Evolutionary conservation across 176 grass and related monocot species (phyloP).

Genomic region (Aegilops sharonensis): DNA sequence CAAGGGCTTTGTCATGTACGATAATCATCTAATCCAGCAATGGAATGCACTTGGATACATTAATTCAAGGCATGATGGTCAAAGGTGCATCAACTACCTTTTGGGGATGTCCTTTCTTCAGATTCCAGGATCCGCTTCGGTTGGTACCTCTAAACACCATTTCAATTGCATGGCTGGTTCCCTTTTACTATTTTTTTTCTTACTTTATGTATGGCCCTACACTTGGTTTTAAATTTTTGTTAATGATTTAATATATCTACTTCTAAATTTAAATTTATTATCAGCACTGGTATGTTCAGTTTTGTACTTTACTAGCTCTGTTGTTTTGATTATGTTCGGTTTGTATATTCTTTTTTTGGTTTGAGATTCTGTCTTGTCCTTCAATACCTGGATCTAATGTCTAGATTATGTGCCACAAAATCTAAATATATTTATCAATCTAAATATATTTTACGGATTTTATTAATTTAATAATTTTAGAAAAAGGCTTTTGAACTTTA

Average conservation of each 20-base stretch:
- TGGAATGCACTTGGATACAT: conserved; percentile 57
- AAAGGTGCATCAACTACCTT: conserved; percentile 34
- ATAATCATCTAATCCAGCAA: conserved; percentile 40
- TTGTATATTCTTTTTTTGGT: neutral
- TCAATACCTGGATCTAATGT: neutral
- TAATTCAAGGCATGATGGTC: neutral
- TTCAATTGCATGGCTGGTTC: neutral
- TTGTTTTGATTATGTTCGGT: neutral
- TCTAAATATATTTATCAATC: neutral
- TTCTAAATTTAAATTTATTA: neutral
- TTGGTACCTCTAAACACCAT: neutral
- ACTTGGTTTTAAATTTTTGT: neutral
- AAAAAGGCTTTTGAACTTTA: no score
- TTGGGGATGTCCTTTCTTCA: conserved; percentile 51
- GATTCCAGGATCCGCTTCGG: neutral
- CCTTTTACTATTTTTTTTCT: neutral
- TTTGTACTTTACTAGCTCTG: neutral
- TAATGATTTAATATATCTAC: neutral
- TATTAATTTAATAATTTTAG: no score
- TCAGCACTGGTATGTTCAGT: neutral
- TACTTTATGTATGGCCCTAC: neutral
- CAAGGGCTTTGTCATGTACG: conserved; percentile 30
- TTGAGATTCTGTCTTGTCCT: neutral
- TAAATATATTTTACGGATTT: neutral
- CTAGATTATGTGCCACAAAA: neutral